phyloP scores from a whole-genome alignment of 345 rosid genomes.

The Eucalyptus camaldulensis region DNA sequence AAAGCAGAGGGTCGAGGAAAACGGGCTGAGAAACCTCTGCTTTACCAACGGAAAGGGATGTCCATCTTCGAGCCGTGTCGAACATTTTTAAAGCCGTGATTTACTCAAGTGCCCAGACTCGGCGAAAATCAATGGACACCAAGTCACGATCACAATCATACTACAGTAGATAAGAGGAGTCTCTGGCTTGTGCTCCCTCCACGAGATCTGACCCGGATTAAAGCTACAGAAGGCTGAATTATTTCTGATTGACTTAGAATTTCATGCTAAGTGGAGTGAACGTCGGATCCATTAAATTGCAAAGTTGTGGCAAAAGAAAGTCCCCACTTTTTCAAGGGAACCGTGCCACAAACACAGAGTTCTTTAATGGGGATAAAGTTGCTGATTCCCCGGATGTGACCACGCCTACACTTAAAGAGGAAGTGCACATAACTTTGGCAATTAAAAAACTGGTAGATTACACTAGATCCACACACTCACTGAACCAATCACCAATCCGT shows the following conservation, averaged over 20 bases:
- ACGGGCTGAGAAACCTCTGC: background rate
- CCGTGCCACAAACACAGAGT: background rate
- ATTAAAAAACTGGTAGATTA: background rate
- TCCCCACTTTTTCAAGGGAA: conserved; percentile 8
- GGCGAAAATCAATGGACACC: background rate
- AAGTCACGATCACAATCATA: background rate
- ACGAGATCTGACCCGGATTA: background rate
- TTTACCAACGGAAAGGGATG: background rate
- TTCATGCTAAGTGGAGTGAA: conserved; percentile 6
- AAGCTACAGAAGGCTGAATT: background rate
- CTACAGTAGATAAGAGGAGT: background rate
- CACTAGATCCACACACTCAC: background rate
- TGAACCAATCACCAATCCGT: background rate
- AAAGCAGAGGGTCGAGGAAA: background rate
- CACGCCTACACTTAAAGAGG: background rate
- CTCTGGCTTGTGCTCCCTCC: background rate
- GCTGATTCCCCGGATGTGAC: background rate
- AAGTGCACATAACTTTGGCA: background rate
- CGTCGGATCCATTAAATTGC: background rate
- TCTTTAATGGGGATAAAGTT: background rate
- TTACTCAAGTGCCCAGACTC: background rate
- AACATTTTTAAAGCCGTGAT: background rate
- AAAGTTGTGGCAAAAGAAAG: background rate
- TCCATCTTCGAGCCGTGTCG: background rate
- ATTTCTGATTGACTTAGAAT: background rate